These are phyloP conservation scores for Crataegus laevigata DNA, from an alignment of 306 rosid genomes.

Conservation along the genomic window DNA sequence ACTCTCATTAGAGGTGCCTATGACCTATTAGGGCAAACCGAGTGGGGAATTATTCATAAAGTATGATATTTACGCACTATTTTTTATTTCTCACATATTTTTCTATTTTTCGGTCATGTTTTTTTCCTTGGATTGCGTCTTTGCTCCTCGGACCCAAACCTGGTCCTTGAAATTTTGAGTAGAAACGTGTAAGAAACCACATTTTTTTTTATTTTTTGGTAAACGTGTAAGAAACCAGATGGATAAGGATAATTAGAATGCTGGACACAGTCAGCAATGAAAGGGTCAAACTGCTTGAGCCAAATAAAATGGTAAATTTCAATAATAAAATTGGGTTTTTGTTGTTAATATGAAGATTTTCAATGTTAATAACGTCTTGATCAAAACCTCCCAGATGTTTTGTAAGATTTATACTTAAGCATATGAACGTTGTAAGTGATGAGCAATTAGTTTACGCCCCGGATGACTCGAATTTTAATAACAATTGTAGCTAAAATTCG, in stretches of 20 bases:
- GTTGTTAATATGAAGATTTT: too few species aligned
- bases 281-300: too few species aligned
- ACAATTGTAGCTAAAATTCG: neutral
- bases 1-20: neutral
- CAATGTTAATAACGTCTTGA: too few species aligned
- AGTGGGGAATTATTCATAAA: too few species aligned
- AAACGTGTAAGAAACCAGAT: neutral
- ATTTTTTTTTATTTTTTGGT: too few species aligned
- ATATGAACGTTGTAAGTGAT: neutral
- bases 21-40: too few species aligned
- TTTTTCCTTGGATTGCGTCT: neutral
- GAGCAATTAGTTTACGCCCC: neutral
- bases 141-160: neutral
- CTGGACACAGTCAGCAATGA: neutral
- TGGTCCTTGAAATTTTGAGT: neutral
- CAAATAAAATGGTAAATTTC: too few species aligned
- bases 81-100: too few species aligned
- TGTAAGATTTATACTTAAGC: neutral
- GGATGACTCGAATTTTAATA: neutral
- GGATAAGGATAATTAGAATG: neutral
- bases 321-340: too few species aligned
- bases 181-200: neutral
- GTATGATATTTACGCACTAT: fast-evolving
- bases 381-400: neutral
- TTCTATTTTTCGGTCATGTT: too few species aligned